A percentile compares a stretch with the other conserved stretches of the same genome.
phyloP scores from a whole-genome alignment of 2,329 filamentous ascomycete species.

The Fusarium scirpi region DNA sequence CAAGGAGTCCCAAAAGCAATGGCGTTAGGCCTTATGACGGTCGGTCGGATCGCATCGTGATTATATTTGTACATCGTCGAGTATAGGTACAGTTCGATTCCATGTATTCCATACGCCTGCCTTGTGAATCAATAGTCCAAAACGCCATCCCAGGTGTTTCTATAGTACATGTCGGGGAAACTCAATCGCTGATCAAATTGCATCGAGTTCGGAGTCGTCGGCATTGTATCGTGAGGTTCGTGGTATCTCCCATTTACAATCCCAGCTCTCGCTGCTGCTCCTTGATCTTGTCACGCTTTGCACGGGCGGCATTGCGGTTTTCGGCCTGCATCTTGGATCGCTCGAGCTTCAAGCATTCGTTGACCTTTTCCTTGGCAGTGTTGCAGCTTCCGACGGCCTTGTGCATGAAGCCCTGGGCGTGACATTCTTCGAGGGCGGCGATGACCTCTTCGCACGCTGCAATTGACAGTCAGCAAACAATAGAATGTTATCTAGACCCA shows the following conservation, averaged over 20 bases:
- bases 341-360: conserved; percentile 84
- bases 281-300: conserved; percentile 79
- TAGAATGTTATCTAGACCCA: neutral
- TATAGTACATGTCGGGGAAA: conserved; percentile 28
- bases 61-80: conserved; percentile 22
- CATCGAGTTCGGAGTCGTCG: conserved; percentile 2
- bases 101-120: conserved; percentile 16
- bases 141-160: conserved; percentile 29
- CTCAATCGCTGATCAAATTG: neutral
- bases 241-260: conserved; percentile 44
- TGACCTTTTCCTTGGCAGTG: conserved; percentile 84
- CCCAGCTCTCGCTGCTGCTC: conserved; percentile 71
- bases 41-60: neutral
- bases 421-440: conserved; percentile 93
- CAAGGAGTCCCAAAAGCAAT: neutral
- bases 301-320: conserved; percentile 77
- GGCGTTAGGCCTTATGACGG: too few species aligned
- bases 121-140: conserved; percentile 5
- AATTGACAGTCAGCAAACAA: conserved; percentile 34
- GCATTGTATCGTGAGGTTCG: conserved; percentile 8
- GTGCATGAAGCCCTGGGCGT: conserved; percentile 90
- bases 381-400: conserved; percentile 94
- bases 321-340: conserved; percentile 79
- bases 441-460: conserved; percentile 95
- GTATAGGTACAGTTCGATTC: neutral